These are phyloP conservation scores for Phlebiopsis flavidoalba DNA, from an alignment of 768 basidiomycete species.

Conservation along the genomic window DNA sequence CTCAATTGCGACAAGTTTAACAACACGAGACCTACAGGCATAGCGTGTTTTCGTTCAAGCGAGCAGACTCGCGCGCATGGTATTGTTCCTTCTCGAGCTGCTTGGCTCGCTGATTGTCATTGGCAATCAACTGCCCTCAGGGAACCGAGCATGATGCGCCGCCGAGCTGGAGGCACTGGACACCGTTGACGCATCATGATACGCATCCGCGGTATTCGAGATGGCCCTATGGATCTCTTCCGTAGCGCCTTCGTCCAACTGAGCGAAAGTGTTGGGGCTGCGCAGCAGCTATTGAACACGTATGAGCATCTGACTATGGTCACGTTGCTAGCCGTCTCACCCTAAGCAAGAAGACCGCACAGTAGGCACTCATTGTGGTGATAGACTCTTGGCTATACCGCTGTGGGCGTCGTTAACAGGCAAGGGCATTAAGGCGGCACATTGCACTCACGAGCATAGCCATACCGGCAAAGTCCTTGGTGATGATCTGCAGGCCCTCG, in stretches of 20 bases:
- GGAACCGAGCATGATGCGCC: conserved; percentile 78
- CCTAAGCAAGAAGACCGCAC: conserved; percentile 74
- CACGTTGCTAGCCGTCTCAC: conserved; percentile 31
- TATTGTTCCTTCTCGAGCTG: conserved; percentile 22
- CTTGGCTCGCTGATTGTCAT: conserved; percentile 54
- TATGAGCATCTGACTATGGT: conserved; percentile 7
- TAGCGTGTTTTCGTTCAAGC: conserved; percentile 1
- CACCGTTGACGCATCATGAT: conserved; percentile 62
- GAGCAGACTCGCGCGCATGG: not conserved
- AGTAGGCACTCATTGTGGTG: conserved; percentile 82
- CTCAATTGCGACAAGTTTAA: conserved; percentile 20
- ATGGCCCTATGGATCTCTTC: conserved; percentile 65
- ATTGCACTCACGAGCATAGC: conserved; percentile 46
- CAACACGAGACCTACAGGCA: not conserved
- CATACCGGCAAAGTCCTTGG: conserved; percentile 67
- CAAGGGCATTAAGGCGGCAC: not conserved
- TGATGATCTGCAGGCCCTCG: conserved; percentile 64
- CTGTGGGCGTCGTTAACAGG: conserved; percentile 31
- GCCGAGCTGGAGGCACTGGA: conserved; percentile 56
- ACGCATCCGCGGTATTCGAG: conserved; percentile 69
- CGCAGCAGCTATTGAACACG: conserved; percentile 54
- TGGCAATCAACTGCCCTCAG: conserved; percentile 61
- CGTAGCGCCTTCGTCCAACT: conserved; percentile 55
- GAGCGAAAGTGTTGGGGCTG: conserved; percentile 49
- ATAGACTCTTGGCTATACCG: conserved; percentile 83